Conservation (phyloP, 2,329 filamentous ascomycete genomes). For the Plectosphaerella cucumerina region DNA sequence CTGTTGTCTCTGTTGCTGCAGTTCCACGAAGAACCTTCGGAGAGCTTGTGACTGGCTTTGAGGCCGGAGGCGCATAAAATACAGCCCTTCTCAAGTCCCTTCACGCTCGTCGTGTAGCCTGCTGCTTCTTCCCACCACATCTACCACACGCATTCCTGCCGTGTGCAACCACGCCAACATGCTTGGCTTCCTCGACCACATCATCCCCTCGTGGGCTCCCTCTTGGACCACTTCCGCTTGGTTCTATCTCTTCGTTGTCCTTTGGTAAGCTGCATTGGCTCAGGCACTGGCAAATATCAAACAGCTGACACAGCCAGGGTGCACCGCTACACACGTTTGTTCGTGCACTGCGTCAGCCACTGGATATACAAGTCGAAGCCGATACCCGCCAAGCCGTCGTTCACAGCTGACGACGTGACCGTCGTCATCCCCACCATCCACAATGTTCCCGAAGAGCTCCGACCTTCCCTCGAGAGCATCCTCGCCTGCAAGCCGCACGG, state of each 20-base stretch:
- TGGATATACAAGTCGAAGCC: constrained; percentile 84
- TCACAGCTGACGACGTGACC: constrained; percentile 80
- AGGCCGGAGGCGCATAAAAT: background rate
- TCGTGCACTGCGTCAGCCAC: constrained; percentile 82
- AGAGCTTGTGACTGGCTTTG: too few relatives aligned
- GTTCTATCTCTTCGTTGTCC: constrained; percentile 13
- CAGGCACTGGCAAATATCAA: background rate
- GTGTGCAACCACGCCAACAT: constrained; percentile 5
- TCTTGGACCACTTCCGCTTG: constrained; percentile 11
- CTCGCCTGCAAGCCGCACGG: constrained; percentile 65
- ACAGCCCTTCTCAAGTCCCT: background rate
- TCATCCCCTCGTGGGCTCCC: background rate
- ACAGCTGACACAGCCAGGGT: constrained; percentile 47
- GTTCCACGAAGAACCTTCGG: background rate
- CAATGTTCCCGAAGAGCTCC: constrained; percentile 77
- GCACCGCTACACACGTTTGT: constrained; percentile 80
- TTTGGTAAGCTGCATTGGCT: constrained; percentile 38
- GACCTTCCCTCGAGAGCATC: constrained; percentile 75
- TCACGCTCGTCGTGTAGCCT: background rate
- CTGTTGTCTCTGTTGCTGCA: background rate
- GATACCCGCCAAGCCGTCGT: constrained; percentile 74
- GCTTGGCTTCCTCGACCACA: constrained; percentile 6
- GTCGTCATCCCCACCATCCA: constrained; percentile 93
- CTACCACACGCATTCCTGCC: too few relatives aligned
- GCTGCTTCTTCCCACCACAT: background rate